These are phyloP conservation scores for Hyphopichia burtonii DNA, from an alignment of 1,139 yeast species.

Conservation along the genomic window DNA sequence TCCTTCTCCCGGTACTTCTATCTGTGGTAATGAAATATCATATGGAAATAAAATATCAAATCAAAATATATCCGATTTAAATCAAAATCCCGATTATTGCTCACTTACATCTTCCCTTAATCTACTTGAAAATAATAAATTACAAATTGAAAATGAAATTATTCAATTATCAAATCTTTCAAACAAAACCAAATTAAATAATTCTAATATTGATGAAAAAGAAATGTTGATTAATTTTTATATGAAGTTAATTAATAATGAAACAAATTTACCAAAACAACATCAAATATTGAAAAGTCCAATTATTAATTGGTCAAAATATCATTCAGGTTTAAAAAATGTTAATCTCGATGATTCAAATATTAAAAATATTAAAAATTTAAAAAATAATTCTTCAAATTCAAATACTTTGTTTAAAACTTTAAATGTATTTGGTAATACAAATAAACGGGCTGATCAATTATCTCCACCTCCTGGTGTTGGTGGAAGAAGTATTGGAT, in stretches of 20 bases:
- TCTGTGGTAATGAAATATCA: neutral
- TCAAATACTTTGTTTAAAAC: constrained; percentile 23
- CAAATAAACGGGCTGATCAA: neutral
- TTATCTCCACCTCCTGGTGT: neutral
- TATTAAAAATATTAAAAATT: neutral
- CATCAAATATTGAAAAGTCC: constrained; percentile 36
- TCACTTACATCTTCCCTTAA: constrained; percentile 37
- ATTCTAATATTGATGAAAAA: neutral
- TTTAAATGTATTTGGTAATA: constrained; percentile 20
- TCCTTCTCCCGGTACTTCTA: neutral
- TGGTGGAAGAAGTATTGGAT: neutral
- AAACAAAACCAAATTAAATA: constrained; percentile 11
- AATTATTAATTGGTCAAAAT: constrained; percentile 36
- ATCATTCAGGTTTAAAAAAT: constrained; percentile 16
- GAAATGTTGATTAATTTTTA: constrained; percentile 29
- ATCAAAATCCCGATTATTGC: constrained; percentile 38
- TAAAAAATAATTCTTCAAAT: neutral
- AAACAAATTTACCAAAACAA: constrained; percentile 37
- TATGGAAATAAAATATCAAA: too few relatives aligned
- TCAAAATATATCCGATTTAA: neutral
- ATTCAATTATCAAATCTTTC: constrained; percentile 28
- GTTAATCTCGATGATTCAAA: constrained; percentile 1
- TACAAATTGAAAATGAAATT: constrained; percentile 30
- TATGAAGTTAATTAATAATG: constrained; percentile 27
- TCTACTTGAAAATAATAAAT: constrained; percentile 24